phyloP scores from a whole-genome alignment of 2,329 filamentous ascomycete species.

The Fusarium dimerum region DNA sequence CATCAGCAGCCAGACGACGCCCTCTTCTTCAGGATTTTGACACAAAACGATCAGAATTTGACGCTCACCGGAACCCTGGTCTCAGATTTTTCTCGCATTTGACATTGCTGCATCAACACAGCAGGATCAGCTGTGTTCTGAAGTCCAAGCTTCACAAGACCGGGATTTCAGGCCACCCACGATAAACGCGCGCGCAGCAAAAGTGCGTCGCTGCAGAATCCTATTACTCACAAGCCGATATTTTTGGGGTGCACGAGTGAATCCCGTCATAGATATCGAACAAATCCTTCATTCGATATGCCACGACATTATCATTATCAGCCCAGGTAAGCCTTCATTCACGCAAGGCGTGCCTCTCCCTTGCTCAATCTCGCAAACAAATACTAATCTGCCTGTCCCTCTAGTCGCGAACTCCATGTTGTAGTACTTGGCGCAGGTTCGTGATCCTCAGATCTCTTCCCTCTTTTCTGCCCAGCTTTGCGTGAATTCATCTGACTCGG shows the following conservation, averaged over 20 bases:
- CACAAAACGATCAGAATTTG: too few species aligned
- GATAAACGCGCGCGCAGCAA: neutral
- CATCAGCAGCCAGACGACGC: too few species aligned
- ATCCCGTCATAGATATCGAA: constrained; percentile 6
- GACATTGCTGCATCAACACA: too few species aligned
- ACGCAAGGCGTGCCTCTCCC: neutral
- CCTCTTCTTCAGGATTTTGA: too few species aligned
- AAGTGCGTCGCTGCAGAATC: neutral
- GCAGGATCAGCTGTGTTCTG: too few species aligned
- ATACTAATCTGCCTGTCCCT: constrained; percentile 17
- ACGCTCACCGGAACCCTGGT: too few species aligned
- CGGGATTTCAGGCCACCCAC: too few species aligned
- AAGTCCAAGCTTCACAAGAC: too few species aligned
- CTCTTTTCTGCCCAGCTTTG: constrained; percentile 7
- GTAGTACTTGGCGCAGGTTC: constrained; percentile 79
- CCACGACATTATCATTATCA: constrained; percentile 31
- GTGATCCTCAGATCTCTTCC: constrained; percentile 29
- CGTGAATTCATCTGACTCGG: constrained; percentile 32
- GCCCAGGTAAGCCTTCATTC: constrained; percentile 22
- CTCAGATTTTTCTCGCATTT: too few species aligned
- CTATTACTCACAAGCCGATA: neutral
- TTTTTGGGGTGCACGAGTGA: neutral
- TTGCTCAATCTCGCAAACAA: neutral
- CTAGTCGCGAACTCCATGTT: constrained; percentile 76
- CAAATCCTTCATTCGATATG: constrained; percentile 25